These are phyloP conservation scores for Sporothrix inflata DNA, from an alignment of 2,329 filamentous ascomycete genomes.

Conservation along the genomic window DNA sequence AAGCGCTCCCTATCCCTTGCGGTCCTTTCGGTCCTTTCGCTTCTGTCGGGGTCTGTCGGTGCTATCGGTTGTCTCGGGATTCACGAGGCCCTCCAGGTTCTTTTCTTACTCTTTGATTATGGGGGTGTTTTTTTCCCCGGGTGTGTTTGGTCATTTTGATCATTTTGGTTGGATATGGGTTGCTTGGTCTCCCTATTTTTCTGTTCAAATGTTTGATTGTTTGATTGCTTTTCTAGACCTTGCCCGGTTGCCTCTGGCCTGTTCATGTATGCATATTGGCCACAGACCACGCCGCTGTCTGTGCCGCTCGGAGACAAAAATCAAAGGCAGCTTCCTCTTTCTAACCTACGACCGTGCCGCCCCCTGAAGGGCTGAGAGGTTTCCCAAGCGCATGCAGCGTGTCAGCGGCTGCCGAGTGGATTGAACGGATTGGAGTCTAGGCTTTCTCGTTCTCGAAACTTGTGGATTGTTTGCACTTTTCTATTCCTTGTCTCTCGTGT, in stretches of 20 bases:
- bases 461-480: background rate
- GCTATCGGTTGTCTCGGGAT: background rate
- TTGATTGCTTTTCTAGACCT: background rate
- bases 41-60: background rate
- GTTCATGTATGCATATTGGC: background rate
- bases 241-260: background rate
- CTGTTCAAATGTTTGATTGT: background rate
- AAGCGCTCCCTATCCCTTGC: background rate
- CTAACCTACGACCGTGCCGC: constrained; percentile 3
- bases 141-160: background rate
- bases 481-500: background rate
- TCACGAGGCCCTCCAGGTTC: background rate
- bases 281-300: background rate
- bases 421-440: background rate
- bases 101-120: background rate
- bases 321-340: background rate
- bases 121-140: background rate
- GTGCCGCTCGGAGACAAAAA: background rate
- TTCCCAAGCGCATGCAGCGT: background rate
- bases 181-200: background rate
- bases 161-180: background rate
- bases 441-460: background rate
- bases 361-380: constrained; percentile 2
- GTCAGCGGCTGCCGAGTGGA: background rate
- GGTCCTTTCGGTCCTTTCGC: too few species aligned